Evolutionary conservation across 202 grass and related monocot species (phyloP), one percentile per base, ranked within the genome.

Genomic region (Sporobolus alterniflorus): DNA sequence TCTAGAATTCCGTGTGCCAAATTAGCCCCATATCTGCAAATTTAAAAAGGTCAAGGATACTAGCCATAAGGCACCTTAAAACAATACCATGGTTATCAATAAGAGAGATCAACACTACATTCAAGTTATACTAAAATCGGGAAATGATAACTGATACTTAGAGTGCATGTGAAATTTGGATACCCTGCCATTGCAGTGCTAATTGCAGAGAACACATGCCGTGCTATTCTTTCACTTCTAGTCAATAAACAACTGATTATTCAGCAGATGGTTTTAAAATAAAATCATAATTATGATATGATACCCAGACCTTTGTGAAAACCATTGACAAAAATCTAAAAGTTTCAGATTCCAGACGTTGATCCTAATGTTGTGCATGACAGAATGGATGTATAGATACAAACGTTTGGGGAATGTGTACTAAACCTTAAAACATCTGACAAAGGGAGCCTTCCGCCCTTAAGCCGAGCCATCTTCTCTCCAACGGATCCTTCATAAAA

Each of bases 401-500:
- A 36, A 69, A 57, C 10, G 22, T 26, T 33, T 50, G 18, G 15
- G 33, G 34, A 24, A 78, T 31, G 54, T 83, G 29, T 31, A 61
- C 11, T 28, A 13, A 73, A 96, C 96, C 96, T 99, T 88, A 96
- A 88, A 79, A 90, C 91, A 76, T 99, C 93, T 75, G 87, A 90
- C 44, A 99, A 87, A 86, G 91, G 64, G 56, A 96, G 88, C 67
- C 85, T 96, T 85, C 96, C 96, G 31, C 89, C 88, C 92, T 96
- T 96, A 86, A 88, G 89, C 77, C 75, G 74, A 69, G 96, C 88
- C 96, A 94, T 91, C 87, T 89, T 96, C 68, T 99, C 93, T 47
- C 96, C 96, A 4, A 99, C 6, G 22, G 93, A 99, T 78, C 96
- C 96, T 76, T 99, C 96, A 16, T 99, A 96, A 83, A 94, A 99